These are phyloP conservation scores for Lachnellula subtilissima DNA, from an alignment of 2,329 filamentous ascomycete genomes.

Conservation along the genomic window DNA sequence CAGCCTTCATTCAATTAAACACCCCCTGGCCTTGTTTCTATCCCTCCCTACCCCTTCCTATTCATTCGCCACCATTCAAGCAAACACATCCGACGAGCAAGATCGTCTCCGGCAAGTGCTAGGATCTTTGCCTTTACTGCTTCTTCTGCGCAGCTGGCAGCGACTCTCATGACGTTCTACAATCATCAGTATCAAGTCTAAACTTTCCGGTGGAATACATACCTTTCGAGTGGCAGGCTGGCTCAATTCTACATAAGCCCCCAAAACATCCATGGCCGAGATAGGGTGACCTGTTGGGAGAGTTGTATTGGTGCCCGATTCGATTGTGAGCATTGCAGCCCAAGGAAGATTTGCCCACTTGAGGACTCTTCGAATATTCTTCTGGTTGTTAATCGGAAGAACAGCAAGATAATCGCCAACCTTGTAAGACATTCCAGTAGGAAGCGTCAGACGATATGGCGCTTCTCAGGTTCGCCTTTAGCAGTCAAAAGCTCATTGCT, in stretches of 20 bases:
- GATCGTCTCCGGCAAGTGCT: conserved; percentile 32
- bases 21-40: too few species aligned
- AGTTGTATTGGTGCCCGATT: conserved; percentile 35
- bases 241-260: conserved; percentile 54
- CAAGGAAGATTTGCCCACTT: conserved; percentile 51
- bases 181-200: background rate
- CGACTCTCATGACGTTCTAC: conserved; percentile 42
- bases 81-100: conserved; percentile 40
- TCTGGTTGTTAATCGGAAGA: conserved; percentile 13
- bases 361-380: conserved; percentile 43
- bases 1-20: too few species aligned
- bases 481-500: conserved; percentile 48
- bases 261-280: conserved; percentile 48
- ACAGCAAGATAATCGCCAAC: conserved; percentile 21
- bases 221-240: conserved; percentile 51
- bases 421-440: conserved; percentile 14
- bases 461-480: conserved; percentile 51
- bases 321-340: conserved; percentile 51
- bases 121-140: conserved; percentile 38
- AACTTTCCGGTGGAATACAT: background rate
- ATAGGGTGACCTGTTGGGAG: conserved; percentile 44
- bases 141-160: conserved; percentile 42
- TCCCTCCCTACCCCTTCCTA: too few species aligned
- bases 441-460: conserved; percentile 47
- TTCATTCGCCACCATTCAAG: background rate